Evolutionary conservation across 768 basidiomycete species (phyloP), one percentile per base, ranked within the genome.

Genomic region (Russula sp.): DNA sequence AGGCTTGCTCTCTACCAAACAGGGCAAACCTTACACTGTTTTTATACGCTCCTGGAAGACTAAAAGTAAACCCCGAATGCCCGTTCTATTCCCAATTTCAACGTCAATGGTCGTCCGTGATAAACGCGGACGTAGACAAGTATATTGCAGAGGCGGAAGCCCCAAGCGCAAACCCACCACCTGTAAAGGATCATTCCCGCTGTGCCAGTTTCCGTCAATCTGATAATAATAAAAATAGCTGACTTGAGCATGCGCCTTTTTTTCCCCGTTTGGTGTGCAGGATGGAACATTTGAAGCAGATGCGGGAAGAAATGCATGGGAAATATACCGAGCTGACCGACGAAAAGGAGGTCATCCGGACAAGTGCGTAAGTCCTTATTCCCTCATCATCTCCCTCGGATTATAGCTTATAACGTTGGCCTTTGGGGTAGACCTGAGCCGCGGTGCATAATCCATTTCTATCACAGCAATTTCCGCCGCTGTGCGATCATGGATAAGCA

Each of bases 401-500:
- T 53, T 26, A n/a, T 1, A 22, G 16, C 22, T 1, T 8, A 22
- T 20, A 57, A 44, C 86, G 86, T 34, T 36, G 14, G 40, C n/a
- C 26, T 4, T 42, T 28, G 49, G 22, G 7, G 38, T 24, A 68
- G 65, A 18, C 61, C 65, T 63, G 92, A 95, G 71, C 80, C 83
- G 49, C 83, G 83, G 72, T 94, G 91, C 71, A 80, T 98, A 28
- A 82, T 97, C 36, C 95, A 99, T 75, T 99, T 98, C 80, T 98
- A 89, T 76, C 95, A 98, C 73, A 79, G 79, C 55, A 88, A 97
- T 64, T 99, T 99, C 77, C 84, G 84, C 65, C 82, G 97, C 58
- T 99, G 97, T 76, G 86, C 85, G 67, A 95, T 97, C 71, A 98
- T 99, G 97, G 93, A 98, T 77, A 87, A 87, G 72, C 95, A 98